A percentile compares a stretch with the other conserved stretches of the same genome.
Evolutionary conservation across 1,139 yeast genomes (phyloP).

Genomic region (Saccharomycopsis hybrid): DNA sequence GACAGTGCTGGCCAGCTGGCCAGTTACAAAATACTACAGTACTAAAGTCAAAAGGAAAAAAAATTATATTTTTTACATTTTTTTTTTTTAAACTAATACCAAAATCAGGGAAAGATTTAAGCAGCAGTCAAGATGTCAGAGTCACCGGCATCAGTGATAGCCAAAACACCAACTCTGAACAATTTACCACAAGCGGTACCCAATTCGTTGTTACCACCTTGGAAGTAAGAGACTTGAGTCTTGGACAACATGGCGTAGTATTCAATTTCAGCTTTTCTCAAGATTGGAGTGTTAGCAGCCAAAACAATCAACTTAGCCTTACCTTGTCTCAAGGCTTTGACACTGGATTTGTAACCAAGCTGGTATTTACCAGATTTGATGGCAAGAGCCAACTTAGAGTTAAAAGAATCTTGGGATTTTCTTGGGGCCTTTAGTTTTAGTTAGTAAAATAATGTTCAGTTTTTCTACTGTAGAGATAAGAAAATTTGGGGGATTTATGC

Average conservation of each 20-base stretch:
- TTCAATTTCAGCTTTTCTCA: conserved; percentile 99
- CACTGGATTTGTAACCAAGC: conserved; percentile 99
- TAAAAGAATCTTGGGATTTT: conserved; percentile 89
- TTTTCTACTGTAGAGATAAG: not conserved
- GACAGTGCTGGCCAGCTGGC: no score
- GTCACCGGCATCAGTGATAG: conserved; percentile 99
- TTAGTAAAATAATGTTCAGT: conserved; percentile 28
- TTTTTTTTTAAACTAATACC: no score
- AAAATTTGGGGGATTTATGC: not conserved
- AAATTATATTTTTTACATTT: no score
- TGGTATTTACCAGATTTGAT: conserved; percentile 99
- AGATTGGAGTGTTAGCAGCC: conserved; percentile 99
- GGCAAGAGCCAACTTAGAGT: conserved; percentile 96
- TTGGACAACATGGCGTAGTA: conserved; percentile 99
- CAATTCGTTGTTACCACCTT: conserved; percentile 99
- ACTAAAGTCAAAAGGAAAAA: no score
- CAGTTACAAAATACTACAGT: no score
- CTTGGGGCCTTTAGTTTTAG: conserved; percentile 77
- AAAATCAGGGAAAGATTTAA: conserved; percentile 1
- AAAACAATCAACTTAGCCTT: conserved; percentile 97
- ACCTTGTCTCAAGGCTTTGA: conserved; percentile 97
- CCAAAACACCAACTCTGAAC: conserved; percentile 98
- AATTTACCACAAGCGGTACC: conserved; percentile 99
- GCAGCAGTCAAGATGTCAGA: conserved; percentile 74
- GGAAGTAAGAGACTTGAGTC: conserved; percentile 96